phyloP scores from a whole-genome alignment of 768 basidiomycete genomes.

The Hebeloma cylindrosporum region DNA sequence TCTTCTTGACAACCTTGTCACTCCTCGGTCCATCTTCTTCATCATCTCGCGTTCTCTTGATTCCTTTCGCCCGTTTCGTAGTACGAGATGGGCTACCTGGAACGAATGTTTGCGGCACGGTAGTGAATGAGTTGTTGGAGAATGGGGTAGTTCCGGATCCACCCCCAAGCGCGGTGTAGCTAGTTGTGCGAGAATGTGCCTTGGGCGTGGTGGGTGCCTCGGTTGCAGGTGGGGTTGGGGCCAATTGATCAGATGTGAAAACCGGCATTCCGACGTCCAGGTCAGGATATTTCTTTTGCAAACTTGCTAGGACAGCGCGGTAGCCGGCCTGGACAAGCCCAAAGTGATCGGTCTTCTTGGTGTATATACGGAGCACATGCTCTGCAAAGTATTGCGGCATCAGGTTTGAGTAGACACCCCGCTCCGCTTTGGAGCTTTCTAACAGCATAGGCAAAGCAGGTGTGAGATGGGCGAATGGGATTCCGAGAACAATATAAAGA shows the following conservation, averaged over 20 bases:
- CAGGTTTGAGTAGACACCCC: slow-evolving; percentile 62
- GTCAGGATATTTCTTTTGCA: slow-evolving; percentile 18
- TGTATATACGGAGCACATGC: slow-evolving; percentile 66
- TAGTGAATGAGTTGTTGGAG: slow-evolving; percentile 47
- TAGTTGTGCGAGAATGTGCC: slow-evolving; percentile 24
- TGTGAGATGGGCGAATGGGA: background rate
- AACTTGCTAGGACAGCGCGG: slow-evolving; percentile 37
- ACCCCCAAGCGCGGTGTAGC: slow-evolving; percentile 26
- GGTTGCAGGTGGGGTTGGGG: slow-evolving; percentile 34
- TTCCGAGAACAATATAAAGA: background rate
- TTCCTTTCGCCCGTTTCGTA: slow-evolving; percentile 10
- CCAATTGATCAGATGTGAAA: background rate
- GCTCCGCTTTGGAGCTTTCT: slow-evolving; percentile 47
- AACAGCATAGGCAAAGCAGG: slow-evolving; percentile 1
- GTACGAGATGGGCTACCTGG: slow-evolving; percentile 31
- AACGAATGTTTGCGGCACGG: slow-evolving; percentile 39
- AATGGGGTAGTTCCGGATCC: slow-evolving; percentile 25
- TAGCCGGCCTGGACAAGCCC: slow-evolving; percentile 72
- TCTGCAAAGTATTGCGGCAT: slow-evolving; percentile 71
- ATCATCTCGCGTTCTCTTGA: slow-evolving; percentile 14
- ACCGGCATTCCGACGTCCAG: background rate
- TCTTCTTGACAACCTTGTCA: too few relatives aligned
- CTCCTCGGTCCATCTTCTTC: too few relatives aligned
- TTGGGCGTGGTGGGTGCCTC: slow-evolving; percentile 41
- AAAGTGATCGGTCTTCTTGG: slow-evolving; percentile 56